Percentiles rank a stretch among this genome's conserved stretches.
phyloP scores from a whole-genome alignment of 2,329 filamentous ascomycete species.

The Zymoseptoria crescenta region DNA sequence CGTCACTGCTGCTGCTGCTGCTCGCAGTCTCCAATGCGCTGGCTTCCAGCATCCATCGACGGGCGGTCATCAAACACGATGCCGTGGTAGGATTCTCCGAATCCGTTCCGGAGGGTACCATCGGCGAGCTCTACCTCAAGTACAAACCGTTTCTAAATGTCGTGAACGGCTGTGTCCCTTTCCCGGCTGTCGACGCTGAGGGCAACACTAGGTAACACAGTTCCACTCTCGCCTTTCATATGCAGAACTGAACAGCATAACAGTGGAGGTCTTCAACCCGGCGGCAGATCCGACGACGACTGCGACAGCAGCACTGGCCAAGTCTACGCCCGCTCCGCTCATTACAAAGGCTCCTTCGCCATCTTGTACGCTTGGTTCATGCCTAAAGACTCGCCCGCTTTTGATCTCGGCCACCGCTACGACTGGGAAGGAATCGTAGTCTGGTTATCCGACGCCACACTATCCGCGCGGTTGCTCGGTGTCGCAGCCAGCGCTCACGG shows the following conservation, averaged over 20 bases:
- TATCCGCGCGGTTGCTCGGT: constrained; percentile 38
- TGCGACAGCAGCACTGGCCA: constrained; percentile 44
- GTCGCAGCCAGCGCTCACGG: constrained; percentile 49
- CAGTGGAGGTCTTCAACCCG: constrained; percentile 39
- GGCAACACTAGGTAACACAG: constrained; percentile 49
- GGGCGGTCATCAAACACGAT: constrained; percentile 40
- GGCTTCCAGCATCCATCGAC: constrained; percentile 24
- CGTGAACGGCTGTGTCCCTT: constrained; percentile 54
- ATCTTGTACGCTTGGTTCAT: constrained; percentile 50
- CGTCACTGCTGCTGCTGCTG: not conserved
- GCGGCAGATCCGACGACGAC: constrained; percentile 32
- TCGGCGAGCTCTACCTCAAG: constrained; percentile 45
- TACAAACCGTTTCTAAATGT: constrained; percentile 52
- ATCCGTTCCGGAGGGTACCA: constrained; percentile 42
- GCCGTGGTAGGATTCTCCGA: constrained; percentile 47
- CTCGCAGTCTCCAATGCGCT: not conserved
- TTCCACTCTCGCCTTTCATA: not conserved
- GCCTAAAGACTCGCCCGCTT: constrained; percentile 41
- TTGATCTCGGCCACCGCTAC: constrained; percentile 45
- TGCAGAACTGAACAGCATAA: not conserved
- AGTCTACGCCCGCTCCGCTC: constrained; percentile 41
- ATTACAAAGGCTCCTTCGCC: constrained; percentile 37
- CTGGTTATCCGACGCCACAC: constrained; percentile 39
- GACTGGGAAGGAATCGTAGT: constrained; percentile 51
- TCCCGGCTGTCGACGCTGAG: constrained; percentile 51